Evolutionary conservation across 345 rosid species (phyloP), one percentile per base, ranked within the genome.

Genomic region (Acer campestre): DNA sequence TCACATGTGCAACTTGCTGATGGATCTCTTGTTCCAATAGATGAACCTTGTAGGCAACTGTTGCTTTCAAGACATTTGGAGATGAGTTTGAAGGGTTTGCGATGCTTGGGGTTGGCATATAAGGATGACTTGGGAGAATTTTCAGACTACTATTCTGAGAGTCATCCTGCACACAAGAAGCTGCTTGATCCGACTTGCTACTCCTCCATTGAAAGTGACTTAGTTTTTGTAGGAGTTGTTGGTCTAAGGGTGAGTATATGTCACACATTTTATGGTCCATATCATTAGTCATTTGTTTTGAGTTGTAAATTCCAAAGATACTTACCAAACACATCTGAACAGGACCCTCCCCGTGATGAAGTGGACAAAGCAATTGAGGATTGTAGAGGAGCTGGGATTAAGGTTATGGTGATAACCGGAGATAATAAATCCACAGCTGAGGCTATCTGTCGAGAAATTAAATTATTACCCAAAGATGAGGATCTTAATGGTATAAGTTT

Each of bases 391-490:
- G 98, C 98, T 23, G 98, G 98, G 48, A 95, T 95, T 12, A 89
- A 84, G 83, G 98, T 95, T 51, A 91, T 90, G 86, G 98, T 95
- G 75, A 95, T 95, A 81, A 93, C 98, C 7, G 98, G 98, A 75
- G 98, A 95, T 83, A 95, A 93, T 84, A 95, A 95, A 84, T 90
- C 95, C 70, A 95, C 98, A 0, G 98, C 98, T 73, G 98, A 95
- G 78, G 95, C 98, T 68, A 93, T 95, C 44, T 91, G 98, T 55
- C 80, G 81, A 31, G 97, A 95, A 66, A 92, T 93, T 72, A 82
- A 79, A 67, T 80, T 95, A 82, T 93, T 95, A 63, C 68, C 87
- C 22, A 84, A 76, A 38, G 77, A 53, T 44, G 94, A 91, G 80
- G 91, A 89, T 84, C 84, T 93, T 75, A 78, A 80, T 18, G 89